phyloP scores from a whole-genome alignment of 139 green algal genomes.

The Tetradesmus obliquus region DNA sequence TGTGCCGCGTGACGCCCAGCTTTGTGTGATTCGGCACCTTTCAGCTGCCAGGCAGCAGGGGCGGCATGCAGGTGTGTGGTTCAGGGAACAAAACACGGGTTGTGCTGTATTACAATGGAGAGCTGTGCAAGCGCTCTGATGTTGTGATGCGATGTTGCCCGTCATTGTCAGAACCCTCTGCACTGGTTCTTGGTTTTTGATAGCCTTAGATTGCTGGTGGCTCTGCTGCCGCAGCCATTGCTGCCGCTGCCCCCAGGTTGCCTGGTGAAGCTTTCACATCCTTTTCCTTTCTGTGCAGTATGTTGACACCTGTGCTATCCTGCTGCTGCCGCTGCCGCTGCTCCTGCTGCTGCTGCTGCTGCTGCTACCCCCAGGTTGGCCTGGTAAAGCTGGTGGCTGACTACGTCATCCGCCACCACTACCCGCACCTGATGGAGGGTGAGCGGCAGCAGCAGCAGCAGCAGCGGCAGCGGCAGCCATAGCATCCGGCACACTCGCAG shows the following conservation, averaged over 20 bases:
- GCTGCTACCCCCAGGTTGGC: constrained; percentile 42
- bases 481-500: not conserved
- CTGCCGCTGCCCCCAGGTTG: not conserved
- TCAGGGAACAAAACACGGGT: constrained; percentile 83
- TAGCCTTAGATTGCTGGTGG: too few relatives aligned
- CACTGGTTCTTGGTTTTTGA: not conserved
- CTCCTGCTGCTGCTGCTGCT: not conserved
- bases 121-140: constrained; percentile 62
- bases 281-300: not conserved
- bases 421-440: constrained; percentile 66
- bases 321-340: not conserved
- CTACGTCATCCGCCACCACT: constrained; percentile 88
- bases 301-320: constrained; percentile 86
- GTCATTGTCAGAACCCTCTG: too few relatives aligned
- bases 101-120: constrained; percentile 88
- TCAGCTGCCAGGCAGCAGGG: constrained; percentile 82
- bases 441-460: not conserved
- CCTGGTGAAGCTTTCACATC: too few relatives aligned
- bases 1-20: constrained; percentile 83
- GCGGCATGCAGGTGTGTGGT: not conserved
- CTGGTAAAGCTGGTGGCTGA: constrained; percentile 64
- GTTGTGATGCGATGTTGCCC: too few relatives aligned
- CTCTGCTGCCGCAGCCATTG: too few relatives aligned
- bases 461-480: not conserved
- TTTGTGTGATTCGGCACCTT: constrained; percentile 97